Conservation (phyloP, 1,139 yeast species). For the Pichia inconspicua region DNA sequence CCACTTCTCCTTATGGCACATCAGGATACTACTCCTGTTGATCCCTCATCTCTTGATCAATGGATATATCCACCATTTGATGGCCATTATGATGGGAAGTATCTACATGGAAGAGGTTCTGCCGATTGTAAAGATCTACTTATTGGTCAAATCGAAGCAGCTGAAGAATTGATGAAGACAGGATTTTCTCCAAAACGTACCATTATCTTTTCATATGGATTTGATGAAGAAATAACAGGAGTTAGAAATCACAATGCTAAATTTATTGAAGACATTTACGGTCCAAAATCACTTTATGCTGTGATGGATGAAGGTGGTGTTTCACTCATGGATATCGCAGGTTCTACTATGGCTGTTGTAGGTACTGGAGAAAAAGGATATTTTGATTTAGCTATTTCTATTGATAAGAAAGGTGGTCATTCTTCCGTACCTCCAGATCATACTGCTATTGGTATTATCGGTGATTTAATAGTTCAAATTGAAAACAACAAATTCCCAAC, state of each 20-base stretch:
- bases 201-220: conserved; percentile 39
- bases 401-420: conserved; percentile 43
- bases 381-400: conserved; percentile 32
- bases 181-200: conserved; percentile 38
- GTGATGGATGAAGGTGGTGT: conserved; percentile 42
- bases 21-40: conserved; percentile 46
- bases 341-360: conserved; percentile 33
- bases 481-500: conserved; percentile 34
- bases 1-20: conserved; percentile 42
- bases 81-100: conserved; percentile 36
- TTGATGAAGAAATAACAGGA: conserved; percentile 42
- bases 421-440: conserved; percentile 43
- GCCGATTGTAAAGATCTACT: conserved; percentile 41
- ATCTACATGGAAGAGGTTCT: conserved; percentile 39
- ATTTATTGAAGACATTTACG: conserved; percentile 31
- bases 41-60: conserved; percentile 31
- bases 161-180: conserved; percentile 34
- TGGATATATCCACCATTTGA: conserved; percentile 41
- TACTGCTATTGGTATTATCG: conserved; percentile 40
- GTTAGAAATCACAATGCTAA: conserved; percentile 26
- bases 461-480: conserved; percentile 33
- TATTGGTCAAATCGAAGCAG: conserved; percentile 36
- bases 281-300: conserved; percentile 35
- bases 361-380: conserved; percentile 45
- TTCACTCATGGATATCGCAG: conserved; percentile 29